Evolutionary conservation across 78 protist species (phyloP).

Genomic region (Dictyostelium brefeldianum): DNA sequence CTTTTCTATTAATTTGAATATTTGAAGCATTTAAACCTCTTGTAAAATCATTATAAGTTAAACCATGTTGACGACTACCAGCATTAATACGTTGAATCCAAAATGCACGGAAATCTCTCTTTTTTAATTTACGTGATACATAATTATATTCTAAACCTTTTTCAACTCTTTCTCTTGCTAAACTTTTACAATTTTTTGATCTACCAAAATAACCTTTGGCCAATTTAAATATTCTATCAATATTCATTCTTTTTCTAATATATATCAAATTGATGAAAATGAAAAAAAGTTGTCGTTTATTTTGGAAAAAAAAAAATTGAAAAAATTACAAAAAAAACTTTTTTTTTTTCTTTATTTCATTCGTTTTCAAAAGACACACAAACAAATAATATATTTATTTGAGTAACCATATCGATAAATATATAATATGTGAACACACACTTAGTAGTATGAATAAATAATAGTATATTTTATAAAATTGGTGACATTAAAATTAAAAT

Average conservation of each 20-base stretch:
- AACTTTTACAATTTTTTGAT: slow-evolving; percentile 76
- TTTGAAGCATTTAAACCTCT: slow-evolving; percentile 69
- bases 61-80: slow-evolving; percentile 67
- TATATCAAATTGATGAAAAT: background rate
- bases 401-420: too few species aligned
- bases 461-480: too few species aligned
- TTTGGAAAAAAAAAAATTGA: too few species aligned
- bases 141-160: slow-evolving; percentile 71
- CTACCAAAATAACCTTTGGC: slow-evolving; percentile 80
- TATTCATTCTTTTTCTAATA: slow-evolving; percentile 26
- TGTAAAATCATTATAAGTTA: slow-evolving; percentile 37
- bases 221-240: slow-evolving; percentile 67
- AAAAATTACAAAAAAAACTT: too few species aligned
- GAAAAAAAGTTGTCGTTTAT: too few species aligned
- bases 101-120: slow-evolving; percentile 60
- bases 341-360: too few species aligned
- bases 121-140: slow-evolving; percentile 42
- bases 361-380: too few species aligned
- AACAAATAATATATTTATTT: too few species aligned
- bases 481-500: too few species aligned
- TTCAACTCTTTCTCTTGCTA: slow-evolving; percentile 78
- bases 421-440: too few species aligned
- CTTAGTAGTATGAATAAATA: too few species aligned
- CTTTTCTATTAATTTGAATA: slow-evolving; percentile 74
- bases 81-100: slow-evolving; percentile 83